Evolutionary conservation across 441 rosid species (phyloP), one percentile per base, ranked within the genome.

Genomic region (Brassica hybrid): DNA sequence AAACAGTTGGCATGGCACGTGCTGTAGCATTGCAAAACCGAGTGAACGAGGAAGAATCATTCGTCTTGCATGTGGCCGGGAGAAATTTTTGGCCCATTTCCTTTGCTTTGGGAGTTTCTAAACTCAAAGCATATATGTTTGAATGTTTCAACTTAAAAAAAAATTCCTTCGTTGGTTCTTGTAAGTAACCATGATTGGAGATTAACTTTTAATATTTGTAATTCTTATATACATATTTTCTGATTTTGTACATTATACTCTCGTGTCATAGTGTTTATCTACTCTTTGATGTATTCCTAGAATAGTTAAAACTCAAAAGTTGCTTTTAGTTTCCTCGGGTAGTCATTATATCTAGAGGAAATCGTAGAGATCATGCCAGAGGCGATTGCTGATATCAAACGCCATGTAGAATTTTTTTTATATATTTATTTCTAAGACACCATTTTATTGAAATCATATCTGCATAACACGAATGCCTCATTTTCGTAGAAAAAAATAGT

Each of bases 1-100:
- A 66, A 78, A 73, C 74, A 78, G 81, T 41, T 78, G 81, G 78
- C 81, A 18, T 73, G 71, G 74, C 81, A 78, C 81, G 78, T 78
- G 78, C 66, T 78, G 9, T 48, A 68, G 69, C 52, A 52, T 73
- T 62, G 50, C 59, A 60, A 73, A 60, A 50, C 81, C 77, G 64
- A 73, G 70, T 68, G 77, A 73, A 68, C 38, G 66, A 73, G 65
- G 70, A 62, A n/a, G 52, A 62, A 79, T 79, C 74, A 79, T 79
- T 72, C 67, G 67, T 69, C 54, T 73, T 79, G 78, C 81, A 79
- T 79, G 81, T 79, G 78, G 54, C 52, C 13, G 54, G 70, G 69
- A 7, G 17, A 17, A n/a, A 6, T 9, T 60, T 60, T 73, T 16
- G 74, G 81, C 71, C 66, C 81, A 50, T 56, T 36, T 59, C 48